phyloP scores from a whole-genome alignment of 176 grass and related monocot species.

The Aegilops umbellulata region DNA sequence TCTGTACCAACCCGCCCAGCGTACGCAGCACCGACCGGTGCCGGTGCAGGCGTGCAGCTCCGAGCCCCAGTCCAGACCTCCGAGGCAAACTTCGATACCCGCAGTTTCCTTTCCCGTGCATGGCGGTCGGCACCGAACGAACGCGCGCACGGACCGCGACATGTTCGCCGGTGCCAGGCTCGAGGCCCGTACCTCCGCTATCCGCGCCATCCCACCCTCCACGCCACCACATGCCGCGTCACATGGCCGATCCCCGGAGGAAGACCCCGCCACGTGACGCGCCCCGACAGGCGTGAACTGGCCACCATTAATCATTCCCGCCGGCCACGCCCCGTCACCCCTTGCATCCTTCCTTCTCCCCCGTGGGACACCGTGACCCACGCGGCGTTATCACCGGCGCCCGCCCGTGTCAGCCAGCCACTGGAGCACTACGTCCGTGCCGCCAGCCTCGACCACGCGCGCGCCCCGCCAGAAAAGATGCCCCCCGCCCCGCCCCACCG shows the following conservation, averaged over 20 bases:
- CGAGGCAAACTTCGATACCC: no score
- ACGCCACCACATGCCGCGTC: background rate
- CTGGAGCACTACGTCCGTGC: no score
- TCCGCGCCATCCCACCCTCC: background rate
- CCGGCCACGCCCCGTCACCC: background rate
- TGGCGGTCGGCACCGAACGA: no score
- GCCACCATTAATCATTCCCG: background rate
- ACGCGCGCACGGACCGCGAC: background rate
- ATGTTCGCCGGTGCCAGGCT: background rate
- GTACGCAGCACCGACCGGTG: no score
- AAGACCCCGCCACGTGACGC: background rate
- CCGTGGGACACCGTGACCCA: background rate
- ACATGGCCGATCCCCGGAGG: no score
- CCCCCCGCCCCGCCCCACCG: background rate
- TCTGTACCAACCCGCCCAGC: no score
- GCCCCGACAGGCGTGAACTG: slow-evolving; percentile 10
- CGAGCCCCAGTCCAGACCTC: no score
- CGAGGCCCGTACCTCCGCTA: background rate
- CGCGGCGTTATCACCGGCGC: background rate
- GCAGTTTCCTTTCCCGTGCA: no score
- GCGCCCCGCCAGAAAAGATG: background rate
- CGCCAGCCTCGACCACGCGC: background rate
- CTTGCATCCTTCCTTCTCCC: background rate
- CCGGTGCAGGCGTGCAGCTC: no score
- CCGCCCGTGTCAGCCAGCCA: background rate